A percentile compares a stretch with the other conserved stretches of the same genome.
Evolutionary conservation across 2,329 filamentous ascomycete species (phyloP).

Genomic region (Arthrobotrys iridis): DNA sequence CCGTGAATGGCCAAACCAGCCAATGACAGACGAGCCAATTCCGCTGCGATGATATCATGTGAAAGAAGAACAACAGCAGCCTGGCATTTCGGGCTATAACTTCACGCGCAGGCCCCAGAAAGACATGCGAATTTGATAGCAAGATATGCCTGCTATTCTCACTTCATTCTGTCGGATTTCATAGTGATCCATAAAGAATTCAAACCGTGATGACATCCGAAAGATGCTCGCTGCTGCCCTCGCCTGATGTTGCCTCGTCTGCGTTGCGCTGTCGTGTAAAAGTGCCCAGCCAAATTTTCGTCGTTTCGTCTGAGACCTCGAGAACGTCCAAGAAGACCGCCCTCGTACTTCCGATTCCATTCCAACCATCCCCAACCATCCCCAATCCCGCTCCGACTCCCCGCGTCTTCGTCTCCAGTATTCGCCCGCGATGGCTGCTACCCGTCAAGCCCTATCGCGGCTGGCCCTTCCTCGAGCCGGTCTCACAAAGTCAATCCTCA

Average conservation of each 20-base stretch:
- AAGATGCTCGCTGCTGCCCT: neutral
- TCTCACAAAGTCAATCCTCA: slow-evolving; percentile 56
- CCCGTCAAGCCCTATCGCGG: slow-evolving; percentile 57
- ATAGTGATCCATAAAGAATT: neutral
- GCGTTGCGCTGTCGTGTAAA: slow-evolving; percentile 51
- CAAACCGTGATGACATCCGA: neutral
- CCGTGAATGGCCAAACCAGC: slow-evolving; percentile 36
- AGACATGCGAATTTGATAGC: neutral
- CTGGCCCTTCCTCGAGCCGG: slow-evolving; percentile 56
- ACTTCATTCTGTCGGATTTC: neutral
- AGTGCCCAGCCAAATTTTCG: slow-evolving; percentile 53
- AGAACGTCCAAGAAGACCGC: neutral
- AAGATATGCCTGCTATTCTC: neutral
- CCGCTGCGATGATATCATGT: slow-evolving; percentile 53
- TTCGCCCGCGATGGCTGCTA: slow-evolving; percentile 57
- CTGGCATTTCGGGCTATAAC: neutral
- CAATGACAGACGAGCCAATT: slow-evolving; percentile 43
- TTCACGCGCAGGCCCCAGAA: neutral
- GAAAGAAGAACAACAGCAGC: neutral
- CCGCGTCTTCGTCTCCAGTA: slow-evolving; percentile 22
- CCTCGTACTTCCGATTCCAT: slow-evolving; percentile 13
- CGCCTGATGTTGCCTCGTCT: slow-evolving; percentile 30
- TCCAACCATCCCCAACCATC: slow-evolving; percentile 19
- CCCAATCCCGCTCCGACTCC: slow-evolving; percentile 5
- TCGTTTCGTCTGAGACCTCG: slow-evolving; percentile 31